Base-by-base conservation (phyloP, 2,329 filamentous ascomycete species). In the Beauveria bassiana region DNA sequence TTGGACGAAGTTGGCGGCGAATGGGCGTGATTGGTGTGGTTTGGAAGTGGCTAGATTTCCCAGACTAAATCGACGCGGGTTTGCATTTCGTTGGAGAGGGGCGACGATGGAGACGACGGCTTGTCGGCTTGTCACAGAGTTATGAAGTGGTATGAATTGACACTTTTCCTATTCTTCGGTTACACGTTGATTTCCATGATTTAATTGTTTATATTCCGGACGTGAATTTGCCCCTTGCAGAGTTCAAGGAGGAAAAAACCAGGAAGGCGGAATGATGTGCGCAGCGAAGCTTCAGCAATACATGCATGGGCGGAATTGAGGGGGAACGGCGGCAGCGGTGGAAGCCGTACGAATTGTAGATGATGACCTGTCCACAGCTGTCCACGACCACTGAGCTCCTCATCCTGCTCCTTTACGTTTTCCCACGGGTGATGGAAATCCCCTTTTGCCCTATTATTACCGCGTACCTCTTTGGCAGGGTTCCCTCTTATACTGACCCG, bases 351-450 rank as follows among this genome's bases (percentile, higher is more conserved):
- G 24, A 24, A 20, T 16, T 28, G 43, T 47, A 38, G 34, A 38
- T 57, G 54, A 49, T 49, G 43, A 57, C 42, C 42, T 57, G 54
- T 47, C 43, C 54, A 47, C 54, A 57, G 54, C 43, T 57, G 24
- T 38, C 28, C 50, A 22, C 31, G 24, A 22, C 50, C 28, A 38
- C 46, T 31, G 22, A 52, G 47, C 46, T 47, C 20, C 46, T 47
- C 14, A 38, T 38, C 12, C 34, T 16, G 34, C 34, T 38, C 34
- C 34, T 38, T 38, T 38, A 4, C 12, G 5, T 38, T 38, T 38
- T 38, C 12, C 34, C 34, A 38, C 34, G 34, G 12, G 5, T 38
- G 12, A 14, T 14, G 31, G 12, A 14, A 34, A 34, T 34, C 31
- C 31, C 31, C 14, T 14, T 14, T 10, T 14, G 31, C 31, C 31